phyloP scores from a whole-genome alignment of 106 monocot genomes.

The Hemerocallis citrina region DNA sequence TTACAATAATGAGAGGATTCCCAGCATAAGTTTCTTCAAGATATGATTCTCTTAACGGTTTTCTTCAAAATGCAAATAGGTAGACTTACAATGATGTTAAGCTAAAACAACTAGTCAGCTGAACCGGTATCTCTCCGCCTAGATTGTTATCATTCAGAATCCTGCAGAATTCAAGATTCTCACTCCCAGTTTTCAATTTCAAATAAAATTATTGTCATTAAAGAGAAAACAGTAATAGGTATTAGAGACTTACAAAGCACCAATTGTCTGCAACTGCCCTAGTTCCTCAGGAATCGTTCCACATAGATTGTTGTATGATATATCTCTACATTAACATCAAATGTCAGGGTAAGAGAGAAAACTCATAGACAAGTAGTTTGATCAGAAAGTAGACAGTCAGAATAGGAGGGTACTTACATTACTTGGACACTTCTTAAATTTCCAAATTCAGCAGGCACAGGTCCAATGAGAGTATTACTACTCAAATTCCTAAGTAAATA shows the following conservation, averaged over 20 bases:
- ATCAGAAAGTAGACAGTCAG: neutral
- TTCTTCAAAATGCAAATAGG: neutral
- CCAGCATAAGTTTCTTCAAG: neutral
- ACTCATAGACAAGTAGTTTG: neutral
- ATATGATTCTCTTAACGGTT: too few species aligned
- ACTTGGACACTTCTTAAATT: slow-evolving; percentile 94
- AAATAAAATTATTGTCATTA: too few species aligned
- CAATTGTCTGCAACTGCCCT: slow-evolving; percentile 77
- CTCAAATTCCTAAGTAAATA: slow-evolving; percentile 65
- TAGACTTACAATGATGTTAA: slow-evolving; percentile 61
- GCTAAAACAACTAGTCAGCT: slow-evolving; percentile 89
- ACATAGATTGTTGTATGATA: slow-evolving; percentile 77
- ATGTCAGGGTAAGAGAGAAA: neutral
- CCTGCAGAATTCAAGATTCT: slow-evolving; percentile 17
- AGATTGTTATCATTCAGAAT: slow-evolving; percentile 86
- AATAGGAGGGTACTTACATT: slow-evolving; percentile 39
- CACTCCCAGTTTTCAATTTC: too few species aligned
- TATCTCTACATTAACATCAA: slow-evolving; percentile 38
- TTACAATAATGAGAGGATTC: neutral
- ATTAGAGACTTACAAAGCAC: slow-evolving; percentile 48
- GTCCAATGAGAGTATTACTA: slow-evolving; percentile 52
- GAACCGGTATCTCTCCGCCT: slow-evolving; percentile 65
- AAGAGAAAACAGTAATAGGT: too few species aligned
- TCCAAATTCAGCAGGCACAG: slow-evolving; percentile 74
- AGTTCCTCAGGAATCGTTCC: slow-evolving; percentile 82